phyloP scores from a whole-genome alignment of 805 yeast genomes.

The Blastobotrys chiropterorum region DNA sequence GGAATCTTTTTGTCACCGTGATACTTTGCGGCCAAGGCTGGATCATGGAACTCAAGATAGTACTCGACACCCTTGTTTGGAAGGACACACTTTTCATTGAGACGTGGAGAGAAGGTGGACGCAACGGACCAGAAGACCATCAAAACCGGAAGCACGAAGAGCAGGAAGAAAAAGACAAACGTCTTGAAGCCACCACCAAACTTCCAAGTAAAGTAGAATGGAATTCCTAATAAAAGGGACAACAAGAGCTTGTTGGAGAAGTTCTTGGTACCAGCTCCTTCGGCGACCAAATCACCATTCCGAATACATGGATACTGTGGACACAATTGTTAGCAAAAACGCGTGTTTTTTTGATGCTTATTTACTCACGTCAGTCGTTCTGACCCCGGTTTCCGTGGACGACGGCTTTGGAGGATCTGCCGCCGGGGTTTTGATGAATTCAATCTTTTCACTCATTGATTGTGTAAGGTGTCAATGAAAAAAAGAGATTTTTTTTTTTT shows the following conservation, averaged over 20 bases:
- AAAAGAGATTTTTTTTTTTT: not conserved
- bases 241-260: constrained; percentile 58
- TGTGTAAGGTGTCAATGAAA: not conserved
- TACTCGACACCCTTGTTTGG: constrained; percentile 75
- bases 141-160: constrained; percentile 62
- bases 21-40: constrained; percentile 60
- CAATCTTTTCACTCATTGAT: constrained; percentile 32
- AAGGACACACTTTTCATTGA: constrained; percentile 67
- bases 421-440: constrained; percentile 57
- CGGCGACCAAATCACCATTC: constrained; percentile 86
- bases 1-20: constrained; percentile 74
- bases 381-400: constrained; percentile 42
- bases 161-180: constrained; percentile 51
- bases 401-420: constrained; percentile 40
- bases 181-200: constrained; percentile 62
- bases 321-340: no score
- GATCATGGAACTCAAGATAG: constrained; percentile 77
- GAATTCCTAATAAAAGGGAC: constrained; percentile 48
- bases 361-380: constrained; percentile 45
- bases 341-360: not conserved
- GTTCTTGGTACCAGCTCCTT: constrained; percentile 78
- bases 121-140: constrained; percentile 77
- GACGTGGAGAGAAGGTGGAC: constrained; percentile 73
- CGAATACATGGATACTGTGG: constrained; percentile 73
- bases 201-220: constrained; percentile 56